Conservation (phyloP, 2,329 filamentous ascomycete genomes). For the Colletotrichum sp. region DNA sequence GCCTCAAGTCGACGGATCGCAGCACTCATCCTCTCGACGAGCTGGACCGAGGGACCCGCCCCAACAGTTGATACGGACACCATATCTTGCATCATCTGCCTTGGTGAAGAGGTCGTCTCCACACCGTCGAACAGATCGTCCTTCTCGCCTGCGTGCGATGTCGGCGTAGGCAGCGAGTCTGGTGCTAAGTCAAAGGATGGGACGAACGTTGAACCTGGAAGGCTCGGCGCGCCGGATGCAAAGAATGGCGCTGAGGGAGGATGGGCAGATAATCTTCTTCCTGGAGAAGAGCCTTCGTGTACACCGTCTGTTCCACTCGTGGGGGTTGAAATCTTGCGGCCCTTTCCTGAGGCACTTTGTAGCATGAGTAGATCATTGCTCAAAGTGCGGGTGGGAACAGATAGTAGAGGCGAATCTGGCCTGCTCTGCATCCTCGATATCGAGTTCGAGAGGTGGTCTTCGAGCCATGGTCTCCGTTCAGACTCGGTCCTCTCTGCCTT, state of each 20-base stretch:
- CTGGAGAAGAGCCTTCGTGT: constrained; percentile 42
- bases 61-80: constrained; percentile 88
- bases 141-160: constrained; percentile 48
- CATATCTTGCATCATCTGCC: constrained; percentile 80
- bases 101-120: constrained; percentile 64
- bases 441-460: constrained; percentile 47
- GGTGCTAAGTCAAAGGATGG: constrained; percentile 48
- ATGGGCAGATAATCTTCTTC: constrained; percentile 56
- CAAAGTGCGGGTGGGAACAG: constrained; percentile 52
- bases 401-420: constrained; percentile 60
- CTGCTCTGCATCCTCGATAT: constrained; percentile 52
- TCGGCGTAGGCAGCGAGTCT: constrained; percentile 43
- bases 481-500: constrained; percentile 43
- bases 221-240: constrained; percentile 40
- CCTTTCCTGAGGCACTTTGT: constrained; percentile 29
- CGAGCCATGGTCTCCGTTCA: constrained; percentile 56
- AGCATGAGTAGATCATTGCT: constrained; percentile 56
- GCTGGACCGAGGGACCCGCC: constrained; percentile 89
- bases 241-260: constrained; percentile 46
- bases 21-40: constrained; percentile 95
- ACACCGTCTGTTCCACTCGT: constrained; percentile 52
- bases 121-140: constrained; percentile 57
- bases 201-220: constrained; percentile 44
- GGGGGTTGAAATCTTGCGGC: constrained; percentile 53
- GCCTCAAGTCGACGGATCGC: constrained; percentile 89